Evolutionary conservation across 441 rosid species (phyloP).

Genomic region (Eruca vesicaria): DNA sequence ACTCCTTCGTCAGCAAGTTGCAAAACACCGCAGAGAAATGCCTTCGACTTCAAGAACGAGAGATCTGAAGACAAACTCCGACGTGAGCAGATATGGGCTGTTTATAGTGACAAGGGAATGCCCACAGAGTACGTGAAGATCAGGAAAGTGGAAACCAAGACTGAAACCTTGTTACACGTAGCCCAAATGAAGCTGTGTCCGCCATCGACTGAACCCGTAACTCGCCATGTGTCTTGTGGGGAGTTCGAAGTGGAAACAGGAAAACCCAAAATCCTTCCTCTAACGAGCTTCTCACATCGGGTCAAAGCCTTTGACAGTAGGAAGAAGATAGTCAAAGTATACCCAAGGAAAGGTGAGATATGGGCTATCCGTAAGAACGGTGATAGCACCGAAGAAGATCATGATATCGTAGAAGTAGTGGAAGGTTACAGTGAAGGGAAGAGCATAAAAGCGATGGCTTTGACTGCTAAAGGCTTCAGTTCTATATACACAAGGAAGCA

Average conservation of each 20-base stretch:
- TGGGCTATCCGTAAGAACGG: slow-evolving; percentile 46
- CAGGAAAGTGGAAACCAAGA: slow-evolving; percentile 24
- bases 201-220: slow-evolving; percentile 6
- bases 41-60: slow-evolving; percentile 31
- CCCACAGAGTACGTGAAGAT: slow-evolving; percentile 43
- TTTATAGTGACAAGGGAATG: slow-evolving; percentile 34
- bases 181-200: slow-evolving; percentile 28
- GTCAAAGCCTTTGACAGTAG: slow-evolving; percentile 5
- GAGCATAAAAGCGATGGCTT: slow-evolving; percentile 23
- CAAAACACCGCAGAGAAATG: slow-evolving; percentile 23
- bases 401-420: slow-evolving; percentile 44
- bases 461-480: slow-evolving; percentile 26
- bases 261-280: slow-evolving; percentile 14
- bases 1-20: slow-evolving; percentile 23
- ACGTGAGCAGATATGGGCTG: slow-evolving; percentile 42
- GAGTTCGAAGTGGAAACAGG: slow-evolving; percentile 30
- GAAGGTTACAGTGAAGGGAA: slow-evolving; percentile 30
- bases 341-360: slow-evolving; percentile 38
- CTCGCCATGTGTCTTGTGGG: slow-evolving; percentile 39
- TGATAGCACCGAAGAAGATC: slow-evolving; percentile 30
- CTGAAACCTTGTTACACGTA: slow-evolving; percentile 28
- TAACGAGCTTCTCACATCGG: slow-evolving; percentile 33
- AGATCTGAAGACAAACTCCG: slow-evolving; percentile 37
- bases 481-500: slow-evolving; percentile 38
- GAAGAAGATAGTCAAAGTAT: slow-evolving; percentile 19